phyloP scores from a whole-genome alignment of 164 flowering plant species.

The Hamamelis virginiana region DNA sequence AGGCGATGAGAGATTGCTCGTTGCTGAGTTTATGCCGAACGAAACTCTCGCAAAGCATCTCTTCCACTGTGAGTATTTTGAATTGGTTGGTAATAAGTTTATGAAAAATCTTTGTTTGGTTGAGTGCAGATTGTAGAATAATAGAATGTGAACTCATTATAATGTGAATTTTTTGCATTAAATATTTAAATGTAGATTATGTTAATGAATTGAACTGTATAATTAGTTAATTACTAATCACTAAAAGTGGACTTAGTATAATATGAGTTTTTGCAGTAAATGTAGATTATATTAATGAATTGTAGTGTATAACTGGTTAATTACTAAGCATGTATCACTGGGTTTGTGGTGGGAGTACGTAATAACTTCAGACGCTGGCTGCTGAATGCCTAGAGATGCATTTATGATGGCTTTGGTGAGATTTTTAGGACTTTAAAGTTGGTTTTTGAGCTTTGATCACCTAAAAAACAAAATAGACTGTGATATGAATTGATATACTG shows the following conservation, averaged over 20 bases:
- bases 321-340: no score
- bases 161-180: neutral
- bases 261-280: neutral
- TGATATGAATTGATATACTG: neutral
- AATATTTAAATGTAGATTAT: neutral
- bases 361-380: no score
- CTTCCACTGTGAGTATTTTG: constrained; percentile 67
- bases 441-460: neutral
- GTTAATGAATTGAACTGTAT: neutral
- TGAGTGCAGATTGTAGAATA: no score
- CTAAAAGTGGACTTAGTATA: neutral
- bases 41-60: constrained; percentile 91
- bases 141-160: neutral
- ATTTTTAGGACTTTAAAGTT: no score
- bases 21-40: constrained; percentile 88
- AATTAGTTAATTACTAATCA: no score
- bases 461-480: neutral
- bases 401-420: no score
- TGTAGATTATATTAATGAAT: neutral
- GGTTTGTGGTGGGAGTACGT: no score
- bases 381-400: no score
- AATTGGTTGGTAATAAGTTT: neutral
- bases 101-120: neutral
- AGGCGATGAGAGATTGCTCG: constrained; percentile 81
- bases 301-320: neutral